A percentile compares a stretch with the other conserved stretches of the same genome.
phyloP scores from a whole-genome alignment of 768 basidiomycete species.

The Amanita phalloides region DNA sequence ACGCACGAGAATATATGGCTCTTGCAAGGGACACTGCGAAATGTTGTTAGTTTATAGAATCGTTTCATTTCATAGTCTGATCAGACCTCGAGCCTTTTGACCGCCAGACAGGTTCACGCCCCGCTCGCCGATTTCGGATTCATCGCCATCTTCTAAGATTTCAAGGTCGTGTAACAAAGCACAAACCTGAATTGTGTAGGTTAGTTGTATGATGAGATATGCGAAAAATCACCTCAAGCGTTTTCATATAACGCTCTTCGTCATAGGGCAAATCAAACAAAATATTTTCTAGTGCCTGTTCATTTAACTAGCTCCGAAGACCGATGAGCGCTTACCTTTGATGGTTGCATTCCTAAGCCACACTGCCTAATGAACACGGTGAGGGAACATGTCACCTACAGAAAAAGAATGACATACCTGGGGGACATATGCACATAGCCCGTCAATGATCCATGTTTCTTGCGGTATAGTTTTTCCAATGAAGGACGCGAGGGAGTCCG shows the following conservation, averaged over 20 bases:
- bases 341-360: conserved; percentile 72
- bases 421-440: conserved; percentile 83
- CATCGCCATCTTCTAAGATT: conserved; percentile 82
- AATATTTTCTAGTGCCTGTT: conserved; percentile 37
- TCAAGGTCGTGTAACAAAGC: conserved; percentile 67
- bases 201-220: not conserved
- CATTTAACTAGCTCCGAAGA: not conserved
- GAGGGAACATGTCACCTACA: conserved; percentile 20
- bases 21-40: conserved; percentile 38
- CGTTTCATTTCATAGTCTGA: conserved; percentile 29
- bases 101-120: conserved; percentile 54
- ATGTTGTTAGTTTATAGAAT: conserved; percentile 16
- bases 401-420: conserved; percentile 36
- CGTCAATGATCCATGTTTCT: conserved; percentile 68
- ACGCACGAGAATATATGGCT: conserved; percentile 84
- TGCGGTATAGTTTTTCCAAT: conserved; percentile 26
- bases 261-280: conserved; percentile 64
- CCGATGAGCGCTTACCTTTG: conserved; percentile 20
- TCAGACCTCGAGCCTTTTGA: conserved; percentile 54
- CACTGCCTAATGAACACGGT: conserved; percentile 24
- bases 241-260: conserved; percentile 64
- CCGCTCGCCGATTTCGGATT: conserved; percentile 81
- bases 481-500: conserved; percentile 62
- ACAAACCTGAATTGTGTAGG: conserved; percentile 31
- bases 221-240: conserved; percentile 46